Base-by-base conservation (phyloP, 495 filamentous ascomycete genomes). In the Neurospora sp. region DNA sequence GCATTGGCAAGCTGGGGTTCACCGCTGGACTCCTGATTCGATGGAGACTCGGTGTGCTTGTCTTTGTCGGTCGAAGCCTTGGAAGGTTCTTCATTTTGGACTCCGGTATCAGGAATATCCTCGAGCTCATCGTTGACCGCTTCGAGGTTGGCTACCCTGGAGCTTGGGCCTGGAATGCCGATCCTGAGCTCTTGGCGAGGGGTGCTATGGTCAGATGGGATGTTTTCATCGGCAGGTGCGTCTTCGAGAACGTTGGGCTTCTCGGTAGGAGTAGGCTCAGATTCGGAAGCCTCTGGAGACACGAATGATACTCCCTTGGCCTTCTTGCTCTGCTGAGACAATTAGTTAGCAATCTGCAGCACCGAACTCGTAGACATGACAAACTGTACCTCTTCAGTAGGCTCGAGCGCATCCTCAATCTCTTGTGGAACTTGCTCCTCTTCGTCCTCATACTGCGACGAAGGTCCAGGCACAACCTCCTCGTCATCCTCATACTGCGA, bases 251-350 rank as follows among this genome's bases (percentile, higher is more conserved):
- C 53, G 12, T 35, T 18, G 22, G 53, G 53, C 14, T 65, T 65
- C 14, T 65, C 53, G 14, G 53, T 35, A 8, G 53, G 27, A 35
- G 53, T 65, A 37, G 2, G 47, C 20, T 5, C 20, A 20, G 47
- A 27, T 4, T 59, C 47, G 44, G 44, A 47, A 59, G 0, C 10
- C 47, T 65, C 53, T 1, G 12, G 14, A 1, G 53, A 18, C 7
- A 35, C 27, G 53, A 65, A 65, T 1, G 27, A 35, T 35, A 65
- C 53, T 16, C 53, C 53, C 27, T 65, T 65, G 53, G 53, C 22
- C 70, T 75, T 77, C 73, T 78, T 77, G 39, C 61, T 75, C 70
- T 78, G 74, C 73, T 74, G 75, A n/a, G 73, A 68, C n/a, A 38
- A 22, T 20, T 35, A 45, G 4, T 41, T 41, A 45, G 74, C 35